A percentile compares a stretch with the other conserved stretches of the same genome.
These are phyloP conservation scores for Nakazawaea holstii DNA, from an alignment of 805 yeast species.

Conservation along the genomic window DNA sequence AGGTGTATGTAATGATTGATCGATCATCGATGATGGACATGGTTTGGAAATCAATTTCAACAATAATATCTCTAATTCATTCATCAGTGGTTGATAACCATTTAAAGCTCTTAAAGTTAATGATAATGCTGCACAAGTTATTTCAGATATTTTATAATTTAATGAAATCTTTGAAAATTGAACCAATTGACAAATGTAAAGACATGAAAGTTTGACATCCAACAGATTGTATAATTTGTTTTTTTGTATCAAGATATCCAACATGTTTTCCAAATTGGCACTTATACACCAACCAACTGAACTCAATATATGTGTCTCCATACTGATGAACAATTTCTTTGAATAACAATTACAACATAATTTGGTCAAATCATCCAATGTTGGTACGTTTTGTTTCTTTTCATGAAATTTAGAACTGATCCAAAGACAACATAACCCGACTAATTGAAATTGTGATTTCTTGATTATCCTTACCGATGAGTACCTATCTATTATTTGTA, in stretches of 20 bases:
- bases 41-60: constrained; percentile 12
- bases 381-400: constrained; percentile 53
- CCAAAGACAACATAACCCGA: constrained; percentile 42
- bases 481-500: constrained; percentile 33
- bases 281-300: constrained; percentile 61
- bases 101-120: constrained; percentile 41
- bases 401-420: constrained; percentile 40
- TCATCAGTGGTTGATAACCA: constrained; percentile 22
- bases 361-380: constrained; percentile 43
- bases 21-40: constrained; percentile 8
- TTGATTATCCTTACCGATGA: constrained; percentile 28
- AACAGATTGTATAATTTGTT: constrained; percentile 15
- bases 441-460: constrained; percentile 29
- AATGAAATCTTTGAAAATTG: constrained; percentile 56
- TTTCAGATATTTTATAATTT: constrained; percentile 37
- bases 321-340: constrained; percentile 51
- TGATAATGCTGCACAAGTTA: constrained; percentile 47
- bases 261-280: constrained; percentile 59
- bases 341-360: constrained; percentile 56
- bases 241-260: constrained; percentile 44
- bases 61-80: constrained; percentile 23
- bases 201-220: constrained; percentile 34
- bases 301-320: constrained; percentile 64
- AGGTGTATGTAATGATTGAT: neutral
- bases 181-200: constrained; percentile 61